These are phyloP conservation scores for Picea abies DNA, from an alignment of 83 land plant species.

Conservation along the genomic window DNA sequence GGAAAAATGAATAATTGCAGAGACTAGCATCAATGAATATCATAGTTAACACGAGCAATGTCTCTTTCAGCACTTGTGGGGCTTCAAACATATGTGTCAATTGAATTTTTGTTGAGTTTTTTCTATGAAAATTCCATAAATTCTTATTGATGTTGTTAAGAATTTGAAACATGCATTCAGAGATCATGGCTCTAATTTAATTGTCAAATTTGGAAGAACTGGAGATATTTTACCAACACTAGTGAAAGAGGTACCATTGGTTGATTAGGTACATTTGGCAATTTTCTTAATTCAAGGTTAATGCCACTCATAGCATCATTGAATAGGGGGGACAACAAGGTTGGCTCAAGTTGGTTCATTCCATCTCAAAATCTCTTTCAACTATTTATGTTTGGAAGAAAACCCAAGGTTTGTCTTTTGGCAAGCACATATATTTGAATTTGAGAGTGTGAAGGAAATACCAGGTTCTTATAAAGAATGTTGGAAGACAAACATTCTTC, in stretches of 20 bases:
- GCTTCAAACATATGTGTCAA: too few relatives aligned
- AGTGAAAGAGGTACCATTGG: constrained; percentile 47
- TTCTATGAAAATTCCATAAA: constrained; percentile 2
- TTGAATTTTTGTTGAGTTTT: too few relatives aligned
- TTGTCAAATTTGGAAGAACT: constrained; percentile 58
- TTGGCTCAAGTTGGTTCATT: constrained; percentile 35
- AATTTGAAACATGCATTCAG: constrained; percentile 57
- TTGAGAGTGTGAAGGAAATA: constrained; percentile 42
- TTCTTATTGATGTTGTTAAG: constrained; percentile 58
- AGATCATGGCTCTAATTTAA: constrained; percentile 61
- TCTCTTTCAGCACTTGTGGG: too few relatives aligned
- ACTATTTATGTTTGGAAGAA: constrained; percentile 17
- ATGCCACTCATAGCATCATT: constrained; percentile 53
- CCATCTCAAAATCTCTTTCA: constrained; percentile 37
- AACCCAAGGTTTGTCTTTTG: constrained; percentile 42
- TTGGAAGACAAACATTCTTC: constrained; percentile 38
- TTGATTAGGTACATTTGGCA: not conserved
- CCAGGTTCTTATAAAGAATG: constrained; percentile 63
- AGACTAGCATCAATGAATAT: too few relatives aligned
- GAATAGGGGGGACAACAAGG: constrained; percentile 76
- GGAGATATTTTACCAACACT: constrained; percentile 38
- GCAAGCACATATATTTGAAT: constrained; percentile 67
- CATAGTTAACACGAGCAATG: too few relatives aligned
- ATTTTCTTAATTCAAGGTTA: constrained; percentile 40
- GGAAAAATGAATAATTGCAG: too few relatives aligned